These are phyloP conservation scores for Punica granatum DNA, from an alignment of 345 rosid species.

Conservation along the genomic window DNA sequence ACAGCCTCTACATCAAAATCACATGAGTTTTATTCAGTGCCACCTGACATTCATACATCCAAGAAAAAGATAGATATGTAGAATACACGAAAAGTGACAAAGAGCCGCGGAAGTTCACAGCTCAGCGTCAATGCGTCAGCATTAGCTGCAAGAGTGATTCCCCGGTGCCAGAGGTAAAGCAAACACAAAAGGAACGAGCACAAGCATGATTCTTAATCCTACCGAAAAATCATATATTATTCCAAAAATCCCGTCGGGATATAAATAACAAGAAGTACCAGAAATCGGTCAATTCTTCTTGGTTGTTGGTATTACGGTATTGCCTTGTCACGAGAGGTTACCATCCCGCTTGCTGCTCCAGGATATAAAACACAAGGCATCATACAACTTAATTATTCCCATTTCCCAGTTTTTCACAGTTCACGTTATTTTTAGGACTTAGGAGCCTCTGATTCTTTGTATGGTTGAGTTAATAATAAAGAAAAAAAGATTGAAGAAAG, in stretches of 20 bases:
- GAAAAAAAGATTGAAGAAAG: too few relatives aligned
- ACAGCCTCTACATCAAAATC: conserved; percentile 31
- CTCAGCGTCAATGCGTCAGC: conserved; percentile 74
- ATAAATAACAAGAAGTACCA: conserved; percentile 29
- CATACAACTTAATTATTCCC: too few relatives aligned
- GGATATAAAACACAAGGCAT: neutral
- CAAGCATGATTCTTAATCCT: neutral
- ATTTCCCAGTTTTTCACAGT: neutral
- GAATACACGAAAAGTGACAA: conserved; percentile 28
- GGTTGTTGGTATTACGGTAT: too few relatives aligned
- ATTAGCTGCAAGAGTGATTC: conserved; percentile 48
- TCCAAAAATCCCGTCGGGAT: neutral
- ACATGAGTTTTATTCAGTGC: neutral
- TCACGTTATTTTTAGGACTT: neutral
- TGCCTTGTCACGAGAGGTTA: too few relatives aligned
- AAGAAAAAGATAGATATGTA: neutral
- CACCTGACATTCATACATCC: neutral
- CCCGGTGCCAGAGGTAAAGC: neutral
- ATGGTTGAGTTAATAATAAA: too few relatives aligned
- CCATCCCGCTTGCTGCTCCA: conserved; percentile 38
- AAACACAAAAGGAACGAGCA: neutral
- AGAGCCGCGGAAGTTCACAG: conserved; percentile 65
- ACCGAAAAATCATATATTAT: neutral
- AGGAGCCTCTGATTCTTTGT: too few relatives aligned
- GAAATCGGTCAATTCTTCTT: conserved; percentile 70